Percentiles rank a stretch among this genome's conserved stretches.
These are phyloP conservation scores for Fusarium sterilihyphosum DNA, from an alignment of 2,329 filamentous ascomycete genomes.

Conservation along the genomic window DNA sequence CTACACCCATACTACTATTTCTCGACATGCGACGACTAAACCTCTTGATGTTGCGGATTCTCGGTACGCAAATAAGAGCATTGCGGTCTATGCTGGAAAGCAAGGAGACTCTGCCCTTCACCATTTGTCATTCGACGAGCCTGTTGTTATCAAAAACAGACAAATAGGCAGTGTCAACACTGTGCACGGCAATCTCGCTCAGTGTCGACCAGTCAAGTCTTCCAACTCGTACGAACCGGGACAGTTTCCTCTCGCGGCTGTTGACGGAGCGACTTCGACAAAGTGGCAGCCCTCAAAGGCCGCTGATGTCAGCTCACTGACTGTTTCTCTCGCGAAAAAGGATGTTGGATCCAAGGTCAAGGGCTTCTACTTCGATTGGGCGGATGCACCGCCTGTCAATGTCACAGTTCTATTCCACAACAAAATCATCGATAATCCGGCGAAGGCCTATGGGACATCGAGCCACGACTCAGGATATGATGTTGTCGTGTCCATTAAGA, in stretches of 20 bases:
- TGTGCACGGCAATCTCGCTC: neutral
- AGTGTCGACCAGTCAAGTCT: neutral
- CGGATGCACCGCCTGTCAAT: neutral
- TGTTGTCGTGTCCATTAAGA: neutral
- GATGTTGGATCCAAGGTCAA: neutral
- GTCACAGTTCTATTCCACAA: neutral
- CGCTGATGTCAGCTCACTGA: neutral
- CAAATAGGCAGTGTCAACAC: neutral
- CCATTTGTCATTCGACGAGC: neutral
- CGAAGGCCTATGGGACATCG: accelerated
- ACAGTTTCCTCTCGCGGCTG: neutral
- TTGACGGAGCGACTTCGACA: neutral
- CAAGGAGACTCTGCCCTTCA: neutral
- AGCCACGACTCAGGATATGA: neutral
- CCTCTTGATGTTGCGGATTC: neutral
- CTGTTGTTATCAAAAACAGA: neutral
- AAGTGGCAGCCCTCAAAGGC: constrained; percentile 6
- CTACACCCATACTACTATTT: neutral
- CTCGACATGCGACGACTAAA: neutral
- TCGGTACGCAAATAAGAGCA: neutral
- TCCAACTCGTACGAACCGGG: neutral
- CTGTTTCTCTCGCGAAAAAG: neutral
- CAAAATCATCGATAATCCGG: neutral
- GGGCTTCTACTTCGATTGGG: neutral
- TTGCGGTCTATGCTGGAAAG: neutral